These are phyloP conservation scores for Dactylellina leptospora DNA, from an alignment of 2,329 filamentous ascomycete species.

Conservation along the genomic window DNA sequence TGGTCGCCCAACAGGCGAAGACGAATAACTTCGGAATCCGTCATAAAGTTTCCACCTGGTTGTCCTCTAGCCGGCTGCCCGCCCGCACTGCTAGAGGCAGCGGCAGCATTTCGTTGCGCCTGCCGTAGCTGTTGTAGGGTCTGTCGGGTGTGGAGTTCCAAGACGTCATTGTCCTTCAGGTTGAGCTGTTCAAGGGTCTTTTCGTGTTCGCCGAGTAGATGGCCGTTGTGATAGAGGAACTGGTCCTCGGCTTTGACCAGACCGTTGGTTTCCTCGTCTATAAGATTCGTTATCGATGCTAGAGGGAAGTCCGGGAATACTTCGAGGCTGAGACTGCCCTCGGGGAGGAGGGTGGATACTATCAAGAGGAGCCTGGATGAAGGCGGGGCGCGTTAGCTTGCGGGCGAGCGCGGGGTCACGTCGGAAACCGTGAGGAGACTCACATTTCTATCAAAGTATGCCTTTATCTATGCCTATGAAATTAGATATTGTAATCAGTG, in stretches of 20 bases:
- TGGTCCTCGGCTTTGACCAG: conserved; percentile 78
- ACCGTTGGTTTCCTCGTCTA: conserved; percentile 78
- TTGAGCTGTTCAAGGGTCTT: conserved; percentile 83
- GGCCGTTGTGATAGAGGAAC: conserved; percentile 84
- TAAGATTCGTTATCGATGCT: conserved; percentile 83
- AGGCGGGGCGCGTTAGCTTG: not conserved
- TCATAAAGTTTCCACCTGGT: conserved; percentile 59
- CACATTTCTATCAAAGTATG: conserved; percentile 23
- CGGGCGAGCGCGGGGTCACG: conserved; percentile 2
- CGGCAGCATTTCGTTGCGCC: conserved; percentile 58
- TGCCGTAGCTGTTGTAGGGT: conserved; percentile 59
- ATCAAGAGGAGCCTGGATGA: conserved; percentile 29
- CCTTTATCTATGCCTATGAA: not conserved
- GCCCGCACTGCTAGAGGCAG: conserved; percentile 47
- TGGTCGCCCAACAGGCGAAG: conserved; percentile 84
- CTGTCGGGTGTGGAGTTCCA: conserved; percentile 80
- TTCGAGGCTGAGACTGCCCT: conserved; percentile 66
- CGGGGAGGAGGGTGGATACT: conserved; percentile 20
- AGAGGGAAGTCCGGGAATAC: conserved; percentile 83
- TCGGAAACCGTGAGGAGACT: not conserved
- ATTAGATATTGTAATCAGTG: not conserved
- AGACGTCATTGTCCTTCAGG: conserved; percentile 88
- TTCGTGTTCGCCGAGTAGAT: conserved; percentile 76
- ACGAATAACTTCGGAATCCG: conserved; percentile 82
- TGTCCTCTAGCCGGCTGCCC: conserved; percentile 58